Conservation (phyloP, 306 rosid genomes). For the Acacia acuminata region DNA sequence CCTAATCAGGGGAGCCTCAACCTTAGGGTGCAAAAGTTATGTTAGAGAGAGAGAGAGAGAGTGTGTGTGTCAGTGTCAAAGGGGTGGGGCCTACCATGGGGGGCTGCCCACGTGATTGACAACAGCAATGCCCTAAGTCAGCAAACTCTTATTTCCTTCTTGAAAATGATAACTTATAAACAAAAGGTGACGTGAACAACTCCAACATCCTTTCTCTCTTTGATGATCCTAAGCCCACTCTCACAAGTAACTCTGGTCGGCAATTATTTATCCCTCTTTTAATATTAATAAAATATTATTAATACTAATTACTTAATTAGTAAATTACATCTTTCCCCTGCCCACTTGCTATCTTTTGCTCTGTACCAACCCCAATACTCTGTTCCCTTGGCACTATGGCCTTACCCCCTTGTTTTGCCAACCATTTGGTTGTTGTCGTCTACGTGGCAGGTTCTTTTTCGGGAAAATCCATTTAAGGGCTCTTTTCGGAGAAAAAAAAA, state of each 20-base stretch:
- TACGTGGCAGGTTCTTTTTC: not conserved
- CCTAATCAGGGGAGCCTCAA: constrained; percentile 61
- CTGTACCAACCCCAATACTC: not conserved
- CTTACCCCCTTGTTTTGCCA: constrained; percentile 32
- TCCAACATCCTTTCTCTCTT: constrained; percentile 52
- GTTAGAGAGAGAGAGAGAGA: constrained; percentile 26
- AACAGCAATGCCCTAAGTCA: constrained; percentile 60
- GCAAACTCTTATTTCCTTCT: constrained; percentile 39
- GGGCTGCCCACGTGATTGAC: constrained; percentile 94
- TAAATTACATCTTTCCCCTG: not conserved
- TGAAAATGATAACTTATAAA: constrained; percentile 51
- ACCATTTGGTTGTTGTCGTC: constrained; percentile 38
- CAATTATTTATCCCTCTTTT: constrained; percentile 26
- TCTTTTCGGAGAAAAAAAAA: too few relatives aligned
- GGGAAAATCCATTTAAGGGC: too few relatives aligned
- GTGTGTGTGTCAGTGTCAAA: constrained; percentile 37
- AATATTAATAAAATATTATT: too few relatives aligned
- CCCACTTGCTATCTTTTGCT: not conserved
- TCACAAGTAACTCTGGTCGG: constrained; percentile 78
- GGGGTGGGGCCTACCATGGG: constrained; percentile 70
- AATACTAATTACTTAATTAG: not conserved
- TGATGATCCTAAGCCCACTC: constrained; percentile 51
- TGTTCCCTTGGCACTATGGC: constrained; percentile 16
- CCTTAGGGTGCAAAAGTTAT: not conserved
- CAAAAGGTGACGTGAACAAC: constrained; percentile 81